Evolutionary conservation across 176 grass and related monocot species (phyloP).

Genomic region (Thinopyrum elongatum): DNA sequence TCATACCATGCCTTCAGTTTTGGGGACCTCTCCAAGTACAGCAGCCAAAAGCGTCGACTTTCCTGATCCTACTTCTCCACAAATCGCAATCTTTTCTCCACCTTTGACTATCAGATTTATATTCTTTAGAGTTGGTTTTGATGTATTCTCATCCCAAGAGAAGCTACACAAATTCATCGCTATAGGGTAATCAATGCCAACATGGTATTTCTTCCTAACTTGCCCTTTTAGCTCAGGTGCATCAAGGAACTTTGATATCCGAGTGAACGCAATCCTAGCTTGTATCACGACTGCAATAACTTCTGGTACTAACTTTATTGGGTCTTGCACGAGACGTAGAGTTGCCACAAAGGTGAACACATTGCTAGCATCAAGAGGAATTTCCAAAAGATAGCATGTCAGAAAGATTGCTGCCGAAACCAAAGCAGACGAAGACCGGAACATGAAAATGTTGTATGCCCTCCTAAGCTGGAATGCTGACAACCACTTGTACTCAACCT

Average conservation of each 20-base stretch:
- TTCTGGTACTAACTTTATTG: conserved; percentile 70
- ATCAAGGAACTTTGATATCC: conserved; percentile 71
- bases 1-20: conserved; percentile 61
- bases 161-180: conserved; percentile 57
- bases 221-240: conserved; percentile 59
- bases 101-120: conserved; percentile 58
- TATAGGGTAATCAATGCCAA: conserved; percentile 37
- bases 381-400: conserved; percentile 67
- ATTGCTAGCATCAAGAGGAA: conserved; percentile 74
- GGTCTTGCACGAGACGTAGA: conserved; percentile 69
- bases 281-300: conserved; percentile 82
- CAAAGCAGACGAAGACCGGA: conserved; percentile 81
- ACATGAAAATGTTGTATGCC: conserved; percentile 79
- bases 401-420: conserved; percentile 78
- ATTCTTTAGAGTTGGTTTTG: conserved; percentile 60
- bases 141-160: conserved; percentile 72
- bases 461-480: conserved; percentile 68
- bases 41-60: conserved; percentile 87
- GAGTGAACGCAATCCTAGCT: conserved; percentile 77
- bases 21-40: conserved; percentile 68
- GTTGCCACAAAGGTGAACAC: conserved; percentile 90
- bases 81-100: conserved; percentile 32
- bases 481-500: conserved; percentile 68
- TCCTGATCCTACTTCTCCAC: no score
- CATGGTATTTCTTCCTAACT: conserved; percentile 29